Evolutionary conservation across 305 asterid genomes (phyloP), one percentile per base, ranked within the genome.

Genomic region (Salvia sclarea): DNA sequence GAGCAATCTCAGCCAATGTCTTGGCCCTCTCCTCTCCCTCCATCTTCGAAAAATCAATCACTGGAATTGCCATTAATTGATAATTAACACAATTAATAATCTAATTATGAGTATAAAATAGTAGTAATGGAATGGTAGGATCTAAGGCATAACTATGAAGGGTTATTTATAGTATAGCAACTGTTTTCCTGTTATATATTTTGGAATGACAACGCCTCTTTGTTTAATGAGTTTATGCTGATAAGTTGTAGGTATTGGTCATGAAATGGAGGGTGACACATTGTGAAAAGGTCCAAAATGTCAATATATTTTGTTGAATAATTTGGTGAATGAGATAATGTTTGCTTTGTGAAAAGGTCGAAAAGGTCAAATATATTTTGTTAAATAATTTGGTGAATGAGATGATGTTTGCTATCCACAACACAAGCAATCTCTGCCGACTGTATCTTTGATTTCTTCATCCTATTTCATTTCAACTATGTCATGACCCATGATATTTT

Each of bases 11-110:
- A 70, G 88, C 86, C 77, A 89, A 72, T 28, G 90, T 81, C 49
- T 70, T 61, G 55, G 78, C 85, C 60, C 91, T 89, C 14, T 85
- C 96, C 47, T 84, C 88, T 35, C 96, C 98, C 37, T 87, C 69
- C 54, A 79, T 69, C 81, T 87, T 84, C 37, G 98, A 84, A 79
- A 89, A 89, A 83, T 92, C 96, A 38, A 92, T 87, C 6, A 89
- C 91, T 0, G 96, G 98, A 76, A 92, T 87, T 2, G 86, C 87
- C 94, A 88, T 89, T 68, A 75, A 44, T 38, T n/a, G n/a, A n/a
- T n/a, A n/a, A n/a, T n/a, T n/a, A 22, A 22, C 9, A 22, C 33
- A 57, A 20, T 21, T 11, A 49, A 33, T 8, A 9, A 61, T 35
- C 5, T 30, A 30, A 30, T 7, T 1, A 0, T 30, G 35, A 30